phyloP scores from a whole-genome alignment of 1,284 basidiomycete species.

The Athelia sp. region DNA sequence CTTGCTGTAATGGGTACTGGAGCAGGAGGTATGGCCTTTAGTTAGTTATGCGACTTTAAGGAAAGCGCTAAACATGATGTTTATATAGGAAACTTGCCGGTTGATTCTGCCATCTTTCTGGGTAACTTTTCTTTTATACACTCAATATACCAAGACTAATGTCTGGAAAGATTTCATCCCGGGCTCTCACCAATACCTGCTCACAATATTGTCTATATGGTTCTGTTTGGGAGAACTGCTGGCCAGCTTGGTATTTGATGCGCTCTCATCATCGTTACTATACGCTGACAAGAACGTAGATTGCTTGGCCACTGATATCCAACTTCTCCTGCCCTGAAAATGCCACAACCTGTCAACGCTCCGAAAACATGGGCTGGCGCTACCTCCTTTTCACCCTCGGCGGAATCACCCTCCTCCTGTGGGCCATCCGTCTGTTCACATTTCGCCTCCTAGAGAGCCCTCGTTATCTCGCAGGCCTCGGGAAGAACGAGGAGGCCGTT shows the following conservation, averaged over 20 bases:
- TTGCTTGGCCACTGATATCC: slow-evolving; percentile 47
- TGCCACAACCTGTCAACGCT: slow-evolving; percentile 29
- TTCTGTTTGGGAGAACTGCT: slow-evolving; percentile 68
- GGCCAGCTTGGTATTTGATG: slow-evolving; percentile 48
- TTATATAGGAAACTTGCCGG: slow-evolving; percentile 46
- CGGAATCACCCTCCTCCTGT: slow-evolving; percentile 48
- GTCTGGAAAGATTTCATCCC: slow-evolving; percentile 56
- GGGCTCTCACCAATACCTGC: slow-evolving; percentile 60
- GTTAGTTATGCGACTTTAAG: slow-evolving; percentile 1
- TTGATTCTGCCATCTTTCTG: slow-evolving; percentile 63
- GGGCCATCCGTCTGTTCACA: slow-evolving; percentile 52
- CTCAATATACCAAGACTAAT: background rate
- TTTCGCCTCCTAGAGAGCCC: slow-evolving; percentile 62
- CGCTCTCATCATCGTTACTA: slow-evolving; percentile 12
- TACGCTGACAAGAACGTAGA: slow-evolving; percentile 15
- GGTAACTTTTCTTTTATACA: slow-evolving; percentile 27
- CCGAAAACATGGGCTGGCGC: slow-evolving; percentile 56
- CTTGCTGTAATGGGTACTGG: slow-evolving; percentile 40
- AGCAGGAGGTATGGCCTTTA: slow-evolving; percentile 33
- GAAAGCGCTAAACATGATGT: background rate
- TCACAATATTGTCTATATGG: slow-evolving; percentile 68
- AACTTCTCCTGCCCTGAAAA: slow-evolving; percentile 39
- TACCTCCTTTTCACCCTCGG: slow-evolving; percentile 45
- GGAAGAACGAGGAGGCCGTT: slow-evolving; percentile 59
- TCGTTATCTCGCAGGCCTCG: slow-evolving; percentile 56